A percentile compares a stretch with the other conserved stretches of the same genome.
phyloP scores from a whole-genome alignment of 257 asterid species.

The Solanum megistacrolobum region DNA sequence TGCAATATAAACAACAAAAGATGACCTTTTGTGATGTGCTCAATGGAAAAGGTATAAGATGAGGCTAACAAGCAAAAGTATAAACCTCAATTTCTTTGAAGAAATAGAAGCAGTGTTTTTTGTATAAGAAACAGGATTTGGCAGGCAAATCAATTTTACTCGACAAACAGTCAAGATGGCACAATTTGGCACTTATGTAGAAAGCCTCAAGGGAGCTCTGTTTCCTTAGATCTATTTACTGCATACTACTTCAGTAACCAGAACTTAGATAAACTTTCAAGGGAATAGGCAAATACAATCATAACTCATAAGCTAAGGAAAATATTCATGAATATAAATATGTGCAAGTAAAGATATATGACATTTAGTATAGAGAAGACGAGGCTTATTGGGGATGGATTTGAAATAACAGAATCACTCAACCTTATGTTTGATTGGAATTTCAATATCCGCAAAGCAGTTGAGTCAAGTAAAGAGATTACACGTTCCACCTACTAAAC shows the following conservation, averaged over 20 bases:
- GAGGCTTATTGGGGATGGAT: not conserved
- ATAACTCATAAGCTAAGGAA: not conserved
- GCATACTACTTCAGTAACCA: not conserved
- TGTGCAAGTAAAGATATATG: not conserved
- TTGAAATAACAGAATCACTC: not conserved
- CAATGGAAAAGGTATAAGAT: not conserved
- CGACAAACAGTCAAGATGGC: not conserved
- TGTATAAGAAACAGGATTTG: not conserved
- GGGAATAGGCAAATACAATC: not conserved
- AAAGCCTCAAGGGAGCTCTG: not conserved
- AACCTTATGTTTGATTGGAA: not conserved
- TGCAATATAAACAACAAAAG: not conserved
- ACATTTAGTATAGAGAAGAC: not conserved
- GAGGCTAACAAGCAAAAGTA: not conserved
- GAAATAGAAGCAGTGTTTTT: not conserved
- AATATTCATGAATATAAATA: not conserved
- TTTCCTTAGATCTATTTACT: not conserved
- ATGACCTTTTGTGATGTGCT: not conserved
- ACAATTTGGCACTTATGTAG: not conserved
- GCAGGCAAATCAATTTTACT: not conserved
- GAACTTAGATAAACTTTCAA: not conserved
- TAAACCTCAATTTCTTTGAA: not conserved
- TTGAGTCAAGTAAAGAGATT: not conserved
- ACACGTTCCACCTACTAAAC: not conserved
- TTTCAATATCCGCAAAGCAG: not conserved